These are phyloP conservation scores for Orbilia quercus DNA, from an alignment of 2,329 filamentous ascomycete species.

Conservation along the genomic window DNA sequence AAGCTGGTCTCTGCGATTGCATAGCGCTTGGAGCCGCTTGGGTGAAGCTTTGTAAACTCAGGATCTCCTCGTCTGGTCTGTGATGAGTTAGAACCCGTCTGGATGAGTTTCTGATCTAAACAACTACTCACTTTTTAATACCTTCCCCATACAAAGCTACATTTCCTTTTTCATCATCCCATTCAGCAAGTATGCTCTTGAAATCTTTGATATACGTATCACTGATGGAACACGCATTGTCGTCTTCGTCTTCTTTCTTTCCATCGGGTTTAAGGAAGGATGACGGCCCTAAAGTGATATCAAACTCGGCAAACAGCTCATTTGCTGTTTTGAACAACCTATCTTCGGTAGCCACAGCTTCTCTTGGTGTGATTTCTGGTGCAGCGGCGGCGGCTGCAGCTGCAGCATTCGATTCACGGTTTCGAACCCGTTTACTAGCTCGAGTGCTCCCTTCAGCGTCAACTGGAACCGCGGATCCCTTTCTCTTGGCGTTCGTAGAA, in stretches of 20 bases:
- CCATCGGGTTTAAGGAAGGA: slow-evolving; percentile 57
- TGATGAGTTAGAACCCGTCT: slow-evolving; percentile 4
- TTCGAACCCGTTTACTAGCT: slow-evolving; percentile 72
- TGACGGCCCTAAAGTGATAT: slow-evolving; percentile 58
- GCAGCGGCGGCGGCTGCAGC: slow-evolving; percentile 65
- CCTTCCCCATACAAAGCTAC: slow-evolving; percentile 60
- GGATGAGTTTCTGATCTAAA: neutral
- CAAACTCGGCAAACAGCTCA: slow-evolving; percentile 58
- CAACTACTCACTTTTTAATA: slow-evolving; percentile 54
- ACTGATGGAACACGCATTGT: slow-evolving; percentile 30
- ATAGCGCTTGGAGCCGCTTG: slow-evolving; percentile 42
- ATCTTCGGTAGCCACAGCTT: slow-evolving; percentile 58
- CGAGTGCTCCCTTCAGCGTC: slow-evolving; percentile 59
- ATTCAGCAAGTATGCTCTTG: slow-evolving; percentile 62
- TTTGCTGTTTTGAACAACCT: slow-evolving; percentile 60
- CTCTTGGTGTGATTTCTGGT: slow-evolving; percentile 53
- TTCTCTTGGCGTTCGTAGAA: slow-evolving; percentile 60
- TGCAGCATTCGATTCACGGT: slow-evolving; percentile 69
- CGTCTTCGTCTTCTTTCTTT: slow-evolving; percentile 54
- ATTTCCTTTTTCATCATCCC: slow-evolving; percentile 63
- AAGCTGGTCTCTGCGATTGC: slow-evolving; percentile 30
- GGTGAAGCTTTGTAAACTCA: slow-evolving; percentile 55
- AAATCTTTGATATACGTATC: slow-evolving; percentile 62
- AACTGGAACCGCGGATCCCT: slow-evolving; percentile 58
- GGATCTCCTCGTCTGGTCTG: slow-evolving; percentile 51